A percentile compares a stretch with the other conserved stretches of the same genome.
Evolutionary conservation across 2,329 filamentous ascomycete genomes (phyloP).

Genomic region (Tolypocladium ovalisporum): DNA sequence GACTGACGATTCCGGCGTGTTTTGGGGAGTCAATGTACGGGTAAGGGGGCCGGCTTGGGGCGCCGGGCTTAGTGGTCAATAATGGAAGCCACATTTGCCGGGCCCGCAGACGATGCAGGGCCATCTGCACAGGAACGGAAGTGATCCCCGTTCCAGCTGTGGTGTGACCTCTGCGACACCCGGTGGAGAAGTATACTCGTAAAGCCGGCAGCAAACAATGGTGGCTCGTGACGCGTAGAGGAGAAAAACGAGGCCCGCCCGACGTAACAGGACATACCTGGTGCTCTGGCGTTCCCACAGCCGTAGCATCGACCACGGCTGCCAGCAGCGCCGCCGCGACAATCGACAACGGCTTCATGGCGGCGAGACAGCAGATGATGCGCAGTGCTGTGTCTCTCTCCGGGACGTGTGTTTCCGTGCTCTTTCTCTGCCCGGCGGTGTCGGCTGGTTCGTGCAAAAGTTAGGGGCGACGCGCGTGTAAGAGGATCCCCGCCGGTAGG

Average conservation of each 20-base stretch:
- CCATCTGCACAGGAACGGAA: not conserved
- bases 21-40: not conserved
- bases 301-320: slow-evolving; percentile 15
- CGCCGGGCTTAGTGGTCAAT: not conserved
- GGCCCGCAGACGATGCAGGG: not conserved
- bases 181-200: not conserved
- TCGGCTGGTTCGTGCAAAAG: not conserved
- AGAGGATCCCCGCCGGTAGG: not conserved
- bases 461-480: not conserved
- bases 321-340: slow-evolving; percentile 19
- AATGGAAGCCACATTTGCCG: not conserved
- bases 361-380: slow-evolving; percentile 3
- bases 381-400: not conserved
- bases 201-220: not conserved
- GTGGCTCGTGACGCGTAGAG: not conserved
- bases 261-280: not conserved
- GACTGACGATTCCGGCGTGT: not conserved
- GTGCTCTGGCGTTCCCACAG: slow-evolving; percentile 1
- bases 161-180: not conserved
- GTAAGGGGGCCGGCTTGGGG: not conserved
- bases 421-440: not conserved
- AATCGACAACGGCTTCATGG: slow-evolving; percentile 23
- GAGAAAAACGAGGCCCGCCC: not conserved
- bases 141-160: not conserved
- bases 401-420: too few species aligned